A percentile compares a stretch with the other conserved stretches of the same genome.
These are phyloP conservation scores for Calocybe gambosa DNA, from an alignment of 1,284 basidiomycete species.

Conservation along the genomic window DNA sequence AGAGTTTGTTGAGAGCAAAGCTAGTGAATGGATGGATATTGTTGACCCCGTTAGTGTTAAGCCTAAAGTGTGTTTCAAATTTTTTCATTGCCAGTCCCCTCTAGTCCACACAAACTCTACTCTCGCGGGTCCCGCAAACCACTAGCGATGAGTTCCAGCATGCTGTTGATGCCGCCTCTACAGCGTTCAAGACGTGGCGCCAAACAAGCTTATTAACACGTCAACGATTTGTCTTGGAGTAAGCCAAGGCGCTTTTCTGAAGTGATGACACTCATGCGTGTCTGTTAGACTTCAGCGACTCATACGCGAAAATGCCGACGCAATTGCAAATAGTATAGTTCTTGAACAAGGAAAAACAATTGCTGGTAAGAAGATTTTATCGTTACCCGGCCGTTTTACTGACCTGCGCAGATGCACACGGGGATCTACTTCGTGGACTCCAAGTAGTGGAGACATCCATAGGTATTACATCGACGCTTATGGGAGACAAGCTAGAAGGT, in stretches of 20 bases:
- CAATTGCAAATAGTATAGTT: constrained; percentile 73
- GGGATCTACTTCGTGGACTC: constrained; percentile 89
- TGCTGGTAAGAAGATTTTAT: constrained; percentile 42
- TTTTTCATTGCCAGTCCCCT: constrained; percentile 1
- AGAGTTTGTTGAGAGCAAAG: constrained; percentile 78
- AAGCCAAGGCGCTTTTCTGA: constrained; percentile 20
- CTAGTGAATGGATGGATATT: constrained; percentile 78
- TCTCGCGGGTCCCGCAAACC: constrained; percentile 89
- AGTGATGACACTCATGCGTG: constrained; percentile 1
- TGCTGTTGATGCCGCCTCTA: constrained; percentile 82
- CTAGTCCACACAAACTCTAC: constrained; percentile 83
- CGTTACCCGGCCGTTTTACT: constrained; percentile 1
- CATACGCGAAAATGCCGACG: constrained; percentile 72
- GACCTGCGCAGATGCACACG: constrained; percentile 70
- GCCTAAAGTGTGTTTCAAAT: neutral
- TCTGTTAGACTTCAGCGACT: constrained; percentile 66
- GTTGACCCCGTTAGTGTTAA: constrained; percentile 71
- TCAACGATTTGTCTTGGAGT: constrained; percentile 90
- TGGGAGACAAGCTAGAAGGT: constrained; percentile 92
- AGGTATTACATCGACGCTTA: constrained; percentile 76
- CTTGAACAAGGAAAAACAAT: constrained; percentile 91
- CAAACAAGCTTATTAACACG: constrained; percentile 80
- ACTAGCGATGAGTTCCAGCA: constrained; percentile 77
- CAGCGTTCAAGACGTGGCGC: constrained; percentile 90
- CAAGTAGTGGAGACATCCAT: constrained; percentile 92